Base-by-base conservation (phyloP, 805 yeast species). In the Priceomyces castillae region DNA sequence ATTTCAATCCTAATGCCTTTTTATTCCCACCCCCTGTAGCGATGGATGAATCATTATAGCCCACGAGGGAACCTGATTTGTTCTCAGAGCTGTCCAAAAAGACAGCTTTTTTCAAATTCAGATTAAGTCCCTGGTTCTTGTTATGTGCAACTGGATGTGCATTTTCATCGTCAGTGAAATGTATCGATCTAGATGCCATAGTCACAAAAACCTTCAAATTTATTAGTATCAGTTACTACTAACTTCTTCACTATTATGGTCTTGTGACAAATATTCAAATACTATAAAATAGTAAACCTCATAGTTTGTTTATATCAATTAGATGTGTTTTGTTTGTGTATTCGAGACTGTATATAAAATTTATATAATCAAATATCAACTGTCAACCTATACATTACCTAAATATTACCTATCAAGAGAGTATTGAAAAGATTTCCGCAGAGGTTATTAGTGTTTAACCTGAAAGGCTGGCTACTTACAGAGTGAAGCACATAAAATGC, bases 401-500 rank as follows among this genome's bases (percentile, higher is more conserved):
- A 28, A 9, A 11, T 28, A 28, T n/a, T 28, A 28, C 15, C 31
- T 28, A n/a, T 11, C 31, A 12, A 28, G 5, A 11, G 10, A n/a
- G 31, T 11, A 28, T 6, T n/a, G n/a, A 28, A 28, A 28, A 11
- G 15, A 10, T 11, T 12, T 12, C 15, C 15, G 7, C 5, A 28
- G 31, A 28, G 15, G 31, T 15, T 34, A 34, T 19, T 5, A 14
- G 20, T n/a, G 10, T 18, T 16, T 5, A 34, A 18, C 5, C 23
- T 34, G 20, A 34, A 12, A 34, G 16, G 37, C 23, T 16, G 20
- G 23, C 16, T 34, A 18, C 23, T 19, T 30, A 34, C 5, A 14
- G 23, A 37, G 30, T 14, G 15, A 12, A 18, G 37, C 37, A 16
- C n/a, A 14, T 28, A 12, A 12, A 38, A 64, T 64, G 67, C 62